A percentile compares a stretch with the other conserved stretches of the same genome.
These are phyloP conservation scores for Botrytis sinoallii DNA, from an alignment of 2,329 filamentous ascomycete species.

Conservation along the genomic window DNA sequence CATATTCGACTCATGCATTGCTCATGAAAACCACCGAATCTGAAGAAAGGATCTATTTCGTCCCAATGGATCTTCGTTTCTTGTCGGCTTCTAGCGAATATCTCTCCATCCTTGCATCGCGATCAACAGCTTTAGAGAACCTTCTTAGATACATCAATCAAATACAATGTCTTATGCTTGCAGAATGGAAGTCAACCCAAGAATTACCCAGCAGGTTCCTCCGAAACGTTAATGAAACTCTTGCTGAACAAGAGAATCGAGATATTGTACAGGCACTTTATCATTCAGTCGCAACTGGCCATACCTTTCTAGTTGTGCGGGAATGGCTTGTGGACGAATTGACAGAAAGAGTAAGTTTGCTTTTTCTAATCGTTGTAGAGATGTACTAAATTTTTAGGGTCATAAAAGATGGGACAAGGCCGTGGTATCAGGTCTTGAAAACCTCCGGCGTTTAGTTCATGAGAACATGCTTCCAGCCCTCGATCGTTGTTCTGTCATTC, in stretches of 20 bases:
- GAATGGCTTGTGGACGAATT: conserved; percentile 89
- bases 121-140: conserved; percentile 84
- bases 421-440: conserved; percentile 72
- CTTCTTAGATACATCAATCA: conserved; percentile 81
- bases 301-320: conserved; percentile 69
- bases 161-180: conserved; percentile 71
- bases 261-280: conserved; percentile 74
- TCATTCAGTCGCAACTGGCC: conserved; percentile 79
- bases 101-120: conserved; percentile 78
- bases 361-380: neutral
- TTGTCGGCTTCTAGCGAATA: conserved; percentile 75
- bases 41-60: conserved; percentile 51
- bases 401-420: conserved; percentile 95
- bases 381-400: conserved; percentile 51
- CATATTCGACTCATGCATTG: conserved; percentile 73
- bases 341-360: conserved; percentile 63
- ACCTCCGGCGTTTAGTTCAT: conserved; percentile 73
- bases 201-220: conserved; percentile 79
- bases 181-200: conserved; percentile 79
- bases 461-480: conserved; percentile 86
- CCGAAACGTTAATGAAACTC: conserved; percentile 70
- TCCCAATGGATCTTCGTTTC: conserved; percentile 81
- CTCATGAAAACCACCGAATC: conserved; percentile 51
- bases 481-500: conserved; percentile 75
- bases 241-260: conserved; percentile 63